Conservation (phyloP, 148 eudicot species). For the Arctostaphylos glauca region DNA sequence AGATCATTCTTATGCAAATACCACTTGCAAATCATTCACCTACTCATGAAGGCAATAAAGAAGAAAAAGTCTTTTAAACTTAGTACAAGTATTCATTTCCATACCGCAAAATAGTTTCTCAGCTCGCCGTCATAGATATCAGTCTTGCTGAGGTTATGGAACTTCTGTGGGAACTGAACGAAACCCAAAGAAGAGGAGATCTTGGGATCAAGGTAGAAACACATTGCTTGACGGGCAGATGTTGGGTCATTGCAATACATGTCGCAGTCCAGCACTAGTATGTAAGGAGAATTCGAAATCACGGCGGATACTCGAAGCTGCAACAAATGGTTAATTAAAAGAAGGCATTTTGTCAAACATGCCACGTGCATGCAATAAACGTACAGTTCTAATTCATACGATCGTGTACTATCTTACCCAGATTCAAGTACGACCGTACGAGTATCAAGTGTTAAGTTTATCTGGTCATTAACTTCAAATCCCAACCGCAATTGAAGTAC, state of each 20-base stretch:
- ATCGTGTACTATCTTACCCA: background rate
- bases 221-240: conserved; percentile 37
- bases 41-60: background rate
- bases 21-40: background rate
- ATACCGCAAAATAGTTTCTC: background rate
- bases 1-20: background rate
- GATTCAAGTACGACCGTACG: conserved; percentile 8
- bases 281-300: conserved; percentile 35
- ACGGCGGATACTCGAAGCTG: conserved; percentile 31
- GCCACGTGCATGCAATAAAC: too few species aligned
- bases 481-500: too few species aligned
- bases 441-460: too few species aligned
- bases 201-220: conserved; percentile 25
- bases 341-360: background rate
- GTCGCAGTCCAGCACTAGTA: conserved; percentile 43
- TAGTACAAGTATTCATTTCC: background rate
- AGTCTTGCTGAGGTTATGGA: conserved; percentile 23
- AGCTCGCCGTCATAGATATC: conserved; percentile 37
- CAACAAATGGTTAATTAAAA: background rate
- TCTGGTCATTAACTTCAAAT: too few species aligned
- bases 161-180: conserved; percentile 41
- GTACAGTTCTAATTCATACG: background rate
- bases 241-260: conserved; percentile 44
- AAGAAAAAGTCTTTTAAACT: background rate
- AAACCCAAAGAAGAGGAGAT: conserved; percentile 33